Evolutionary conservation across 805 yeast species (phyloP).

Genomic region (Suhomyces kilbournensis): DNA sequence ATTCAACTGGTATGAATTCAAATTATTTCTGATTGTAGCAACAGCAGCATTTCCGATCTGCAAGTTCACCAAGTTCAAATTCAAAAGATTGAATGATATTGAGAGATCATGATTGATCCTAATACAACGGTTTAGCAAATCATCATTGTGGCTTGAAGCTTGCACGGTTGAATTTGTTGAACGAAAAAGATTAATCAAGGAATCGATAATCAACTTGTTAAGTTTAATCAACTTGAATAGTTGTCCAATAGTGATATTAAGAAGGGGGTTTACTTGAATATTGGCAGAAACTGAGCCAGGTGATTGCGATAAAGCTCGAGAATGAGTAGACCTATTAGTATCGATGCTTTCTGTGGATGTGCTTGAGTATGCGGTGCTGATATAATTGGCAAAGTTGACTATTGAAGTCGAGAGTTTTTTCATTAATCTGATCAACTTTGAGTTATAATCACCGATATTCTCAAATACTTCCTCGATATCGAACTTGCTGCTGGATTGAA

Average conservation of each 20-base stretch:
- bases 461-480: slow-evolving; percentile 24
- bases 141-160: slow-evolving; percentile 17
- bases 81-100: slow-evolving; percentile 30
- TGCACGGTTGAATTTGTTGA: not conserved
- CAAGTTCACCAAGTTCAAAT: slow-evolving; percentile 19
- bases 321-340: not conserved
- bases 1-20: slow-evolving; percentile 25
- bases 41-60: slow-evolving; percentile 25
- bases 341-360: slow-evolving; percentile 5
- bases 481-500: slow-evolving; percentile 1
- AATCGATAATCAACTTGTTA: slow-evolving; percentile 34
- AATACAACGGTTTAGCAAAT: slow-evolving; percentile 25
- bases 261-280: slow-evolving; percentile 24
- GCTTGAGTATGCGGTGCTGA: slow-evolving; percentile 17
- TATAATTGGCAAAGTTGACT: slow-evolving; percentile 28
- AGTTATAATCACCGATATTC: slow-evolving; percentile 33
- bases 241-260: slow-evolving; percentile 34
- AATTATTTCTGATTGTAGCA: slow-evolving; percentile 21
- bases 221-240: slow-evolving; percentile 33
- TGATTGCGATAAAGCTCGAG: not conserved
- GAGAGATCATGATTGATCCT: slow-evolving; percentile 39
- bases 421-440: slow-evolving; percentile 37
- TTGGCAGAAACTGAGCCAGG: not conserved
- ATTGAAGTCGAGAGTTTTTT: slow-evolving; percentile 32
- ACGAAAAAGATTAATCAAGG: slow-evolving; percentile 17